Percentiles rank a stretch among this genome's conserved stretches.
Evolutionary conservation across 306 rosid species (phyloP).

Genomic region (Hippophae tibetana): DNA sequence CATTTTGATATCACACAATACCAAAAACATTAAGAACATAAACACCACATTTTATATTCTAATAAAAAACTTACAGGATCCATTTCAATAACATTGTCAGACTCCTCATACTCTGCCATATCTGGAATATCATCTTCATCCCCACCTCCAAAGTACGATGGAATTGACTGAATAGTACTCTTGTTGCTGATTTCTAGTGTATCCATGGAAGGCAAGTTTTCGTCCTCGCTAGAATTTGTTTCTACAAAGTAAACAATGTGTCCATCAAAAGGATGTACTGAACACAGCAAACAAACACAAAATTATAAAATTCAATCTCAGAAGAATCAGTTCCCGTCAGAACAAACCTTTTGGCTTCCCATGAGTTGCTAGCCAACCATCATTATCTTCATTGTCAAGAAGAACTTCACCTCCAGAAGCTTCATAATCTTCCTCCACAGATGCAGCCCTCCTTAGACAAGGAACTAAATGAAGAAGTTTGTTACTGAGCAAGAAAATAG

Average conservation of each 20-base stretch:
- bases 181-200: constrained; percentile 61
- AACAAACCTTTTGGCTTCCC: constrained; percentile 78
- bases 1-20: too few species aligned
- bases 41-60: not conserved
- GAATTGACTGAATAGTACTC: constrained; percentile 31
- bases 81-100: constrained; percentile 56
- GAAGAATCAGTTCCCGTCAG: not conserved
- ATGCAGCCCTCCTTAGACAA: constrained; percentile 83
- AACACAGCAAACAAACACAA: too few species aligned
- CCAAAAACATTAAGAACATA: too few species aligned
- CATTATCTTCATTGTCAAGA: constrained; percentile 80
- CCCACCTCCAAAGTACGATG: constrained; percentile 48
- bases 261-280: not conserved
- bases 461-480: constrained; percentile 35
- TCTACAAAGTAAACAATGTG: constrained; percentile 24
- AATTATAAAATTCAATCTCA: too few species aligned
- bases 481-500: constrained; percentile 19
- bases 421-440: constrained; percentile 93
- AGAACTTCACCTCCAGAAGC: constrained; percentile 94
- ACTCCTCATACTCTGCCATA: constrained; percentile 72
- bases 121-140: constrained; percentile 92
- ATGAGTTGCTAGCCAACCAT: constrained; percentile 97
- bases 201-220: constrained; percentile 80
- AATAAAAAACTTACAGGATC: constrained; percentile 65
- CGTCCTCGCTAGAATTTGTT: constrained; percentile 62